Evolutionary conservation across 371 early-diverging fungal genomes (phyloP).

Genomic region (Mortierella sp.): DNA sequence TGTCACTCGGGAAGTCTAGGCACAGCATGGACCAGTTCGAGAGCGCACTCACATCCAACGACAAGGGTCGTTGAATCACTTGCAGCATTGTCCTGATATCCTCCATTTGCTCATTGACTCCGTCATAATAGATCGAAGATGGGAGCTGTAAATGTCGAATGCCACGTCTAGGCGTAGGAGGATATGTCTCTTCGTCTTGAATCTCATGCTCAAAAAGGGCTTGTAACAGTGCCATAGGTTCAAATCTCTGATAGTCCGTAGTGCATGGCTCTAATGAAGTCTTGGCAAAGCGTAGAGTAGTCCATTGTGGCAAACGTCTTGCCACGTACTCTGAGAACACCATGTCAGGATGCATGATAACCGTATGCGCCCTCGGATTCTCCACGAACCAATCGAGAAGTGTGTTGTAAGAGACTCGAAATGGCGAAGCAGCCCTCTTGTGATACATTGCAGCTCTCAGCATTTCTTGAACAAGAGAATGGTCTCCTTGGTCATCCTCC

Average conservation of each 20-base stretch:
- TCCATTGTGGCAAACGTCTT: conserved; percentile 6
- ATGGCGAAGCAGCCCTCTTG: background rate
- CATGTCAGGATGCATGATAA: conserved; percentile 14
- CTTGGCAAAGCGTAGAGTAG: conserved; percentile 13
- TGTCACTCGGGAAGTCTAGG: background rate
- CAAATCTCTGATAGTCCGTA: background rate
- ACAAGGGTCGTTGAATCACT: conserved; percentile 1
- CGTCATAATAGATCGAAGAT: background rate
- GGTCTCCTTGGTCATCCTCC: too few species aligned
- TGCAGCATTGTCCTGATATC: background rate
- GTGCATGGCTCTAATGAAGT: background rate
- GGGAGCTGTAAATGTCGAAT: conserved; percentile 20
- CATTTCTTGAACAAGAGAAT: too few species aligned
- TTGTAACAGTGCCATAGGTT: conserved; percentile 1
- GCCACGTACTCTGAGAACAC: background rate
- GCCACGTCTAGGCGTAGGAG: background rate
- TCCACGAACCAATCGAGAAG: conserved; percentile 27
- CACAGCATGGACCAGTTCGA: background rate
- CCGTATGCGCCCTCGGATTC: conserved; percentile 11
- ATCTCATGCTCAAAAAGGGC: conserved; percentile 10
- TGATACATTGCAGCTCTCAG: background rate
- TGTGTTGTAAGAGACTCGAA: conserved; percentile 20
- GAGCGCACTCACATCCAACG: conserved; percentile 15
- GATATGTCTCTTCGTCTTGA: background rate
- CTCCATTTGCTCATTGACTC: background rate